These are phyloP conservation scores for Chytriomyces hyalinus DNA, from an alignment of 192 early-diverging fungal species.

Conservation along the genomic window DNA sequence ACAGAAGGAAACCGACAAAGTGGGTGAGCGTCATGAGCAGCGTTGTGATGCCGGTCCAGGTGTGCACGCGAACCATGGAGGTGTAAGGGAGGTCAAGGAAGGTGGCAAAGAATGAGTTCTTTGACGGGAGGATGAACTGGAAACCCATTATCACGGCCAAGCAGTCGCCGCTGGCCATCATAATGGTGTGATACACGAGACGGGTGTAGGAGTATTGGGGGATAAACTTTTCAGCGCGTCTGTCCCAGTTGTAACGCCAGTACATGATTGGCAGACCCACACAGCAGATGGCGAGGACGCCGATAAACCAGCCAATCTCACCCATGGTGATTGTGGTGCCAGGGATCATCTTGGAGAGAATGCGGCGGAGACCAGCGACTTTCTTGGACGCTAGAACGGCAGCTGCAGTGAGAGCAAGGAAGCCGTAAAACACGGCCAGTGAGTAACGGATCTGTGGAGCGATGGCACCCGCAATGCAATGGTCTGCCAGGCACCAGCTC, in stretches of 20 bases:
- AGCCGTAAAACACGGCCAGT: constrained; percentile 1
- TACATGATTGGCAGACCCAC: background rate
- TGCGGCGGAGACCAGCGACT: background rate
- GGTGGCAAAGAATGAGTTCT: constrained; percentile 27
- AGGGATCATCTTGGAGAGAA: background rate
- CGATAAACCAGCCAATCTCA: background rate
- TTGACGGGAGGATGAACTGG: constrained; percentile 34
- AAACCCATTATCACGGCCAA: constrained; percentile 35
- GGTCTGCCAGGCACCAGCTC: constrained; percentile 60
- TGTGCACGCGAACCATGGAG: constrained; percentile 27
- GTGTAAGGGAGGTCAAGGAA: constrained; percentile 37
- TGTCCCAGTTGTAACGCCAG: background rate
- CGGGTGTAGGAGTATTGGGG: background rate
- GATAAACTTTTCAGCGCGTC: background rate
- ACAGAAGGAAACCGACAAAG: background rate
- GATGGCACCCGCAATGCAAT: background rate
- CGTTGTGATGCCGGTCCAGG: constrained; percentile 20
- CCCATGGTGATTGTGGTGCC: background rate
- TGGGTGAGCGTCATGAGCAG: constrained; percentile 22
- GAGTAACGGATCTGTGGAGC: background rate
- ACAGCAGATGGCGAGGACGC: background rate
- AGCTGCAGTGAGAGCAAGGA: background rate
- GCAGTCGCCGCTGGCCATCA: constrained; percentile 22
- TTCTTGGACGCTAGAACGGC: background rate
- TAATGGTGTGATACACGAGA: constrained; percentile 21